These are phyloP conservation scores for Paraphoma chrysanthemicola DNA, from an alignment of 2,329 filamentous ascomycete species.

Conservation along the genomic window DNA sequence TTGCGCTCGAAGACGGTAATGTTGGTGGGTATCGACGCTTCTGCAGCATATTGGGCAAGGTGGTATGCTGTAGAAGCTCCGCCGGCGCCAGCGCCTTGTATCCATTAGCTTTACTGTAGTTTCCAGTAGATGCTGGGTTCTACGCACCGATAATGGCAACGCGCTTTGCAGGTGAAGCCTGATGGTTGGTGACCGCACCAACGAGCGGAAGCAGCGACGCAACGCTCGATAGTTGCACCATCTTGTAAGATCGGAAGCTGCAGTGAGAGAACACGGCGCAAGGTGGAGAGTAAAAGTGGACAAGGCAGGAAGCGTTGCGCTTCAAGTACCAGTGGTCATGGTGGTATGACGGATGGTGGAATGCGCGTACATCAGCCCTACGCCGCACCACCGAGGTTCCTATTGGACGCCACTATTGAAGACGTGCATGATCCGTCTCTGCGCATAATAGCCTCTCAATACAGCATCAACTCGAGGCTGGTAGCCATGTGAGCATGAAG, in stretches of 20 bases:
- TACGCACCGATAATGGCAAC: slow-evolving; percentile 48
- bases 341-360: slow-evolving; percentile 3
- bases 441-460: too few relatives aligned
- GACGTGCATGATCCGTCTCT: too few relatives aligned
- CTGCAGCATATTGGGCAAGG: slow-evolving; percentile 72
- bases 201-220: slow-evolving; percentile 22
- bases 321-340: slow-evolving; percentile 10
- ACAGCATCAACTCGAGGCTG: too few relatives aligned
- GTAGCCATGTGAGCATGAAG: too few relatives aligned
- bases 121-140: neutral
- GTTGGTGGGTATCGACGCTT: slow-evolving; percentile 68
- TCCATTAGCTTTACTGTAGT: slow-evolving; percentile 9
- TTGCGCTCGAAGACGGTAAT: slow-evolving; percentile 89
- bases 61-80: slow-evolving; percentile 89
- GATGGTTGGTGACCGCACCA: slow-evolving; percentile 8
- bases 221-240: slow-evolving; percentile 19
- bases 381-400: neutral
- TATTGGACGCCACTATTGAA: neutral
- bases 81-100: slow-evolving; percentile 81
- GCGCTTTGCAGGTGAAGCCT: slow-evolving; percentile 30
- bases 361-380: neutral
- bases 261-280: neutral
- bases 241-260: slow-evolving; percentile 3
- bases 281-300: neutral
- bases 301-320: neutral